These are phyloP conservation scores for Pyrus betulifolia DNA, from an alignment of 306 rosid genomes.

Conservation along the genomic window DNA sequence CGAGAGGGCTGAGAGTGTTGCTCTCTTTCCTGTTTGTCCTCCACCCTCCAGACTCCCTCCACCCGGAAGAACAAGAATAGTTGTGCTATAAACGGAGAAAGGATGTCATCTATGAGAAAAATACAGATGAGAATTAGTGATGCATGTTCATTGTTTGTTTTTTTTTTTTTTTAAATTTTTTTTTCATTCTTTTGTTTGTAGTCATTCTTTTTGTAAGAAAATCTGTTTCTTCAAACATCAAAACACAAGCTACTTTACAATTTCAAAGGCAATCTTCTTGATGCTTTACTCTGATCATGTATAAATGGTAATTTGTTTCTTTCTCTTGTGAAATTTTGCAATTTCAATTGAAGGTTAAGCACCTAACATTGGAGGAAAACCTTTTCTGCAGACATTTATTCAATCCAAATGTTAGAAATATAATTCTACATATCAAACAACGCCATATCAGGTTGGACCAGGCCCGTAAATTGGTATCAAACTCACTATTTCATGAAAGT, in stretches of 20 bases:
- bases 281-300: neutral
- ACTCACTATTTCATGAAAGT: too few relatives aligned
- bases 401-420: too few relatives aligned
- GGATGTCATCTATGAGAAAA: conserved; percentile 1
- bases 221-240: conserved; percentile 28
- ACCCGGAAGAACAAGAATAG: conserved; percentile 8
- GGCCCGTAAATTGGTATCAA: too few relatives aligned
- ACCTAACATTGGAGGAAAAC: too few relatives aligned
- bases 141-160: conserved; percentile 9
- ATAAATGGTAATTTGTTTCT: neutral
- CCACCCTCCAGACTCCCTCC: conserved; percentile 8
- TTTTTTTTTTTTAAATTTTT: conserved; percentile 14
- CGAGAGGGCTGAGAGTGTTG: conserved; percentile 9
- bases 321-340: neutral
- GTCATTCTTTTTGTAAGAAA: conserved; percentile 69
- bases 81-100: neutral
- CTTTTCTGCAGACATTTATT: too few relatives aligned
- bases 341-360: too few relatives aligned
- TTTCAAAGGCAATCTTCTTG: conserved; percentile 1
- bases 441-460: too few relatives aligned
- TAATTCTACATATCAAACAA: too few relatives aligned
- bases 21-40: conserved; percentile 1
- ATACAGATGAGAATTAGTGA: conserved; percentile 8
- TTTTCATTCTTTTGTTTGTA: conserved; percentile 27
- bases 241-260: conserved; percentile 16